Conservation (phyloP, 2,329 filamentous ascomycete species). For the Scortechinia acanthostroma region DNA sequence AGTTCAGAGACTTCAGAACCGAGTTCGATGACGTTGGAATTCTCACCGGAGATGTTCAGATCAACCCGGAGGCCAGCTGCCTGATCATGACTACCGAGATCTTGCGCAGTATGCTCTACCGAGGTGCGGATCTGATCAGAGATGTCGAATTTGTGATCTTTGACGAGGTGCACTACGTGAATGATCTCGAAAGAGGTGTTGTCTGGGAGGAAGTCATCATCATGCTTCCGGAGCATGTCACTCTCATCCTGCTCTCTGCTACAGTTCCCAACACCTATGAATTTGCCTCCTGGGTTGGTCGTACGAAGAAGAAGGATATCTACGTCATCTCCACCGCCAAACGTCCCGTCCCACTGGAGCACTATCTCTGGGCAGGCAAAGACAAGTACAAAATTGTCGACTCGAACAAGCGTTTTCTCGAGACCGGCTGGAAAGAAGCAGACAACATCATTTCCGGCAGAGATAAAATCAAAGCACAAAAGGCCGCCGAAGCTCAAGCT, state of each 20-base stretch:
- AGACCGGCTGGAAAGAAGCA: constrained; percentile 90
- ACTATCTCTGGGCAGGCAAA: constrained; percentile 93
- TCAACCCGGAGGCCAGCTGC: constrained; percentile 93
- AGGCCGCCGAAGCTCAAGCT: constrained; percentile 14
- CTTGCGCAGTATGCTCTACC: constrained; percentile 92
- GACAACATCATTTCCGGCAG: constrained; percentile 75
- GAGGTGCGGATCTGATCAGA: constrained; percentile 87
- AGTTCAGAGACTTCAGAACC: constrained; percentile 88
- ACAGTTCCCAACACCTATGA: constrained; percentile 97
- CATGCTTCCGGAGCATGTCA: constrained; percentile 96
- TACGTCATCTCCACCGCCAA: constrained; percentile 98
- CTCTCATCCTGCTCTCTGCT: constrained; percentile 86
- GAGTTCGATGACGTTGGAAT: constrained; percentile 95
- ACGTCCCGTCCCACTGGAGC: constrained; percentile 85
- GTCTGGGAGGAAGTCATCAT: constrained; percentile 99
- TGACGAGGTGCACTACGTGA: constrained; percentile 97
- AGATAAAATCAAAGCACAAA: constrained; percentile 61
- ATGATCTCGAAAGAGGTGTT: constrained; percentile 88
- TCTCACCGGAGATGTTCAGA: constrained; percentile 93
- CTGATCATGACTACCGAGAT: constrained; percentile 99
- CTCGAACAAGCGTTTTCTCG: constrained; percentile 82
- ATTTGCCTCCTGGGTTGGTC: constrained; percentile 95
- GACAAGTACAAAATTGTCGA: constrained; percentile 91
- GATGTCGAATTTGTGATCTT: constrained; percentile 99
- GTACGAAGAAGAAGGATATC: constrained; percentile 97